Percentiles rank a stretch among this genome's conserved stretches.
phyloP scores from a whole-genome alignment of 2,329 filamentous ascomycete genomes.

The Monosporascus sp. region DNA sequence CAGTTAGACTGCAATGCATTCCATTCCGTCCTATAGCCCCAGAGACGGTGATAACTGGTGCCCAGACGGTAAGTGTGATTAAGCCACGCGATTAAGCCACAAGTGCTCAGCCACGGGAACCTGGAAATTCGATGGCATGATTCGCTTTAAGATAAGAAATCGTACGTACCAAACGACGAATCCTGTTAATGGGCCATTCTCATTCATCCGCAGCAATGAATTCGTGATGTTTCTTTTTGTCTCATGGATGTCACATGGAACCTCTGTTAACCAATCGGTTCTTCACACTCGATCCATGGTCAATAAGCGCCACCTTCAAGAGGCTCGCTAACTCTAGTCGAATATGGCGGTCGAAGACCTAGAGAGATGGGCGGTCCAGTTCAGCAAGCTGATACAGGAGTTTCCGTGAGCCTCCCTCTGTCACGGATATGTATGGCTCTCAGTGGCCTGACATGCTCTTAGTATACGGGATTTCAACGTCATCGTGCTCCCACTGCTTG shows the following conservation, averaged over 20 bases:
- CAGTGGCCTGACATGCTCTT: not conserved
- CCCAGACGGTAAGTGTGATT: too few species aligned
- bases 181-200: too few species aligned
- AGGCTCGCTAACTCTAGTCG: not conserved
- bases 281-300: not conserved
- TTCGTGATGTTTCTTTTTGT: not conserved
- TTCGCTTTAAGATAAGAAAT: too few species aligned
- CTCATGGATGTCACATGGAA: not conserved
- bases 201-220: too few species aligned
- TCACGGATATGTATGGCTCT: too few species aligned
- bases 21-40: too few species aligned
- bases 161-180: too few species aligned
- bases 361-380: constrained; percentile 19
- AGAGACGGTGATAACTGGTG: too few species aligned
- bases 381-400: constrained; percentile 16
- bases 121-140: not conserved
- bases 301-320: not conserved
- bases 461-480: constrained; percentile 14
- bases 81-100: not conserved
- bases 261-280: not conserved
- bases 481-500: constrained; percentile 13
- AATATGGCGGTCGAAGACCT: constrained; percentile 23
- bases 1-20: too few species aligned
- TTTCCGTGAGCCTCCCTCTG: constrained; percentile 17
- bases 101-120: not conserved